A percentile compares a stretch with the other conserved stretches of the same genome.
Evolutionary conservation across 1,139 yeast genomes (phyloP).

Genomic region (Diutina siamensis): DNA sequence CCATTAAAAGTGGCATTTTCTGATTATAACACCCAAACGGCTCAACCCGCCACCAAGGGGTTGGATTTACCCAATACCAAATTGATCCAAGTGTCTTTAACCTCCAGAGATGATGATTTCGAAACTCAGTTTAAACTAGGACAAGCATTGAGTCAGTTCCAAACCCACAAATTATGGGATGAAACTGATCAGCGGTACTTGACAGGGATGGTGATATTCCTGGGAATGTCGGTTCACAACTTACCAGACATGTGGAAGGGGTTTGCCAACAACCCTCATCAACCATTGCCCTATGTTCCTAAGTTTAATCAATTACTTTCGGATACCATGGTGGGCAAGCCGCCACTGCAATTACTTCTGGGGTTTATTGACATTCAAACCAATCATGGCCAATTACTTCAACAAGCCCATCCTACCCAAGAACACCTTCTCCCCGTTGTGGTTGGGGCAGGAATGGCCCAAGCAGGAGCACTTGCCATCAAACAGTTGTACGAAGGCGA

Average conservation of each 20-base stretch:
- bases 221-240: constrained; percentile 78
- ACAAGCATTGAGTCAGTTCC: constrained; percentile 35
- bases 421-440: constrained; percentile 66
- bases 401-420: constrained; percentile 56
- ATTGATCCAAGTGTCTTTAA: constrained; percentile 54
- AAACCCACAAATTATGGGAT: constrained; percentile 32
- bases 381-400: constrained; percentile 23
- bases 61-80: constrained; percentile 36
- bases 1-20: constrained; percentile 66
- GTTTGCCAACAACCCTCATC: too few species aligned
- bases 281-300: constrained; percentile 34
- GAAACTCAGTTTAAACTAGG: constrained; percentile 46
- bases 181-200: constrained; percentile 15
- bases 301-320: constrained; percentile 33
- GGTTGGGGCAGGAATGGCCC: constrained; percentile 53
- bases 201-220: constrained; percentile 43
- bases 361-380: constrained; percentile 17
- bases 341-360: not conserved
- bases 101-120: constrained; percentile 35
- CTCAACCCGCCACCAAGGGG: constrained; percentile 10
- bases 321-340: constrained; percentile 13
- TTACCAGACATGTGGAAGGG: constrained; percentile 37
- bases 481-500: constrained; percentile 36
- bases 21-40: constrained; percentile 15
- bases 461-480: constrained; percentile 17